Percentiles rank a stretch among this genome's conserved stretches.
These are phyloP conservation scores for Pythium scleroteichum DNA, from an alignment of 352 stramenopile genomes.

Conservation along the genomic window DNA sequence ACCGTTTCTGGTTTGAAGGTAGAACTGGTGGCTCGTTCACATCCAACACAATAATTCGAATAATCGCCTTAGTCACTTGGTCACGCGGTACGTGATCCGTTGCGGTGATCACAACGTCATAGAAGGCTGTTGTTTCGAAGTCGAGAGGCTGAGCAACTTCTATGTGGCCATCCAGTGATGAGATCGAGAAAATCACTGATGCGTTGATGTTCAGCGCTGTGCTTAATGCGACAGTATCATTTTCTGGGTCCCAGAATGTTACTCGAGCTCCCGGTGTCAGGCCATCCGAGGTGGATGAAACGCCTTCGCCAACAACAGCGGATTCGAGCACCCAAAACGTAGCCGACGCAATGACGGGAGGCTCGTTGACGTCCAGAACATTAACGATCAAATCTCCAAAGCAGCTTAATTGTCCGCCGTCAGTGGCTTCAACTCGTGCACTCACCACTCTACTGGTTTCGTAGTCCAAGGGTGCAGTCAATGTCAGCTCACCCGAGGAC, in stretches of 20 bases:
- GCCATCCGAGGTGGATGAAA: conserved; percentile 16
- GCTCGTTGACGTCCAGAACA: conserved; percentile 42
- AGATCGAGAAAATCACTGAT: conserved; percentile 29
- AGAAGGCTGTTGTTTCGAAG: conserved; percentile 19
- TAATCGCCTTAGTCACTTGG: conserved; percentile 7
- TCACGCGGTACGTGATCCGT: conserved; percentile 8
- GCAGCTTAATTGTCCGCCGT: conserved; percentile 28
- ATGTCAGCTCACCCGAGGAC: conserved; percentile 20
- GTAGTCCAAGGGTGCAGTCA: conserved; percentile 24
- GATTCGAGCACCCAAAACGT: conserved; percentile 52
- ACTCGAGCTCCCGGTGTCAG: conserved; percentile 15
- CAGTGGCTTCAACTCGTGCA: conserved; percentile 17
- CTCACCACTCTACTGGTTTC: conserved; percentile 16
- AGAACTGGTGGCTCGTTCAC: conserved; percentile 55
- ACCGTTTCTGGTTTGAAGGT: conserved; percentile 19
- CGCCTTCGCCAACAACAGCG: conserved; percentile 12
- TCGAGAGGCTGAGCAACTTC: conserved; percentile 14
- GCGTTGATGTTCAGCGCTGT: conserved; percentile 22
- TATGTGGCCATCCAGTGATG: conserved; percentile 18
- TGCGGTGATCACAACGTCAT: conserved; percentile 23
- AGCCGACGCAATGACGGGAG: conserved; percentile 31
- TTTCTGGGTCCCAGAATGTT: conserved; percentile 60
- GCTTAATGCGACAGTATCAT: conserved; percentile 42
- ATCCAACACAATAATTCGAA: conserved; percentile 45
- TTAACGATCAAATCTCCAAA: conserved; percentile 8